Evolutionary conservation across 2,329 filamentous ascomycete genomes (phyloP), one percentile per base, ranked within the genome.

Genomic region (Aspergillus latus): DNA sequence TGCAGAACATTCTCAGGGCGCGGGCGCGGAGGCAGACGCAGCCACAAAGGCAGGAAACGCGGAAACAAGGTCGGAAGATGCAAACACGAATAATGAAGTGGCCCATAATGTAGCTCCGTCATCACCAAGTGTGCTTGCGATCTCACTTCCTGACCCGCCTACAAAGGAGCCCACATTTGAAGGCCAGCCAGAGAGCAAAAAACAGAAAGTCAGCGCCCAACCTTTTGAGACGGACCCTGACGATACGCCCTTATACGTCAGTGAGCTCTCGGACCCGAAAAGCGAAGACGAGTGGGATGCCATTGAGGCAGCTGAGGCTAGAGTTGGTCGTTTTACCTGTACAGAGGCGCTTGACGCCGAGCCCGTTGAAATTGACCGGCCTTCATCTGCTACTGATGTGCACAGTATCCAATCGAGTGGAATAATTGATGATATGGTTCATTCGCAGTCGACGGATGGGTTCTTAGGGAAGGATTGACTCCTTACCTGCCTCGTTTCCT

Each of bases 121-220:
- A 10, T 66, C 64, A 4, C 62, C 65, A 9, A 63, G 64, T 47
- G 52, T 59, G 13, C 66, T 78, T 47, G 74, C 75, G 11, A 71
- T 75, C 6, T 71, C 72, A 57, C 73, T 82, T 10, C 80, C 80
- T 30, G 76, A 81, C 61, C 73, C 76, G 13, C 79, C 80, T 2
- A 80, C 76, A 9, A 64, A 72, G 36, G 77, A 81, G 45, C 79
- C 78, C 4, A 67, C 67, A 15, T 66, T 74, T 36, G 64, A 72
- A n/a, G 75, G 71, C 26, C 67, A 79, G 63, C 74, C 76, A 16
- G 73, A 74, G 11, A 57, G 72, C 44, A 82, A 82, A 69, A 81
- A 77, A 67, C 73, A 73, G 60, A 82, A 78, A 70, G 66, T 66
- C 37, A 64, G 70, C 8, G 13, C 58, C 40, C 15, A 13, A 16